These are phyloP conservation scores for Trichophyton equinum DNA, from an alignment of 2,329 filamentous ascomycete genomes.

Conservation along the genomic window DNA sequence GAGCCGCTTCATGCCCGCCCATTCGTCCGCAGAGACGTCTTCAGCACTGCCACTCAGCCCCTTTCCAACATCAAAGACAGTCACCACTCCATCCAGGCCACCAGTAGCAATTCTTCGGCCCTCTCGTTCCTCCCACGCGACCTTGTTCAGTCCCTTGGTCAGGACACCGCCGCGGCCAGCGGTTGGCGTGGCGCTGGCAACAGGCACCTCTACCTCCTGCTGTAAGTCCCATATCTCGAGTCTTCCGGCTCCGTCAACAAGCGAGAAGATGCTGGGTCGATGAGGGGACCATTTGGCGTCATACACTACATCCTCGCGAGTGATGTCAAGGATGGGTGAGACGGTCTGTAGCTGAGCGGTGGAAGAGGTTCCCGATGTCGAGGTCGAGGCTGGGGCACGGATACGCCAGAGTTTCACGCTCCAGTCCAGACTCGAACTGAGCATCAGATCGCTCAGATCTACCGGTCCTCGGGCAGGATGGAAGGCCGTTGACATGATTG, in stretches of 20 bases:
- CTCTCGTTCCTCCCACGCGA: constrained; percentile 85
- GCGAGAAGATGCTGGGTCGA: constrained; percentile 84
- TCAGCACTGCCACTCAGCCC: constrained; percentile 72
- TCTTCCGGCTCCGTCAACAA: constrained; percentile 84
- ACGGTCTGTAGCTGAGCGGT: constrained; percentile 39
- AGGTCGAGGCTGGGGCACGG: constrained; percentile 39
- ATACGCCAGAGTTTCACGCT: constrained; percentile 95
- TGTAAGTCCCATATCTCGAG: constrained; percentile 94
- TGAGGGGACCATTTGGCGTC: constrained; percentile 91
- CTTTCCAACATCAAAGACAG: constrained; percentile 74
- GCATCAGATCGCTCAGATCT: constrained; percentile 83
- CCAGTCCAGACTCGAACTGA: constrained; percentile 92
- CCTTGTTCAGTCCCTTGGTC: constrained; percentile 80
- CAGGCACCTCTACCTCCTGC: constrained; percentile 80
- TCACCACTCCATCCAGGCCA: constrained; percentile 80
- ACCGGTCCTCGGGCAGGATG: constrained; percentile 85
- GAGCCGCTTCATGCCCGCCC: constrained; percentile 83
- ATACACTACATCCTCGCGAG: constrained; percentile 91
- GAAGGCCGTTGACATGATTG: constrained; percentile 92
- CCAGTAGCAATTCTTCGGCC: constrained; percentile 79
- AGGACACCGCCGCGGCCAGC: constrained; percentile 50
- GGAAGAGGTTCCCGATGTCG: constrained; percentile 23
- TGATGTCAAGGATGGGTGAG: constrained; percentile 72
- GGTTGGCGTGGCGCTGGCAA: constrained; percentile 65
- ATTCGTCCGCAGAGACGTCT: constrained; percentile 71